phyloP scores from a whole-genome alignment of 345 rosid genomes.

The Arabidopsis arenosa region DNA sequence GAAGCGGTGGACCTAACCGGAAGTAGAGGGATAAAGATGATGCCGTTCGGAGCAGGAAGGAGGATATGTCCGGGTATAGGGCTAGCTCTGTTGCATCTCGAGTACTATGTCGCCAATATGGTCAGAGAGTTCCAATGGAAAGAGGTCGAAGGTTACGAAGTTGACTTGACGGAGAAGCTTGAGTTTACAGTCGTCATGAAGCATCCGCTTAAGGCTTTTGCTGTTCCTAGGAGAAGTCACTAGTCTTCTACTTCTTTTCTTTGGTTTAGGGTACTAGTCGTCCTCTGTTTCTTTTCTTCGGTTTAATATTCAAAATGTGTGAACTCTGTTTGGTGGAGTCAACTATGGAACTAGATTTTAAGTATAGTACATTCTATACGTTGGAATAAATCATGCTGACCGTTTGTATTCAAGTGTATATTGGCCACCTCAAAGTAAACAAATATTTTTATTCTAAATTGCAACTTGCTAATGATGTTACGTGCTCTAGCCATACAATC shows the following conservation, averaged over 20 bases:
- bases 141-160: constrained; percentile 32
- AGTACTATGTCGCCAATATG: constrained; percentile 50
- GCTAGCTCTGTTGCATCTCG: constrained; percentile 44
- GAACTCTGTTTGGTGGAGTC: background rate
- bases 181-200: constrained; percentile 45
- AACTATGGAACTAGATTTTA: background rate
- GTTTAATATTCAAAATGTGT: background rate
- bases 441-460: too few relatives aligned
- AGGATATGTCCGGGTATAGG: constrained; percentile 50
- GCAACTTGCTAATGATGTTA: too few relatives aligned
- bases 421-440: too few relatives aligned
- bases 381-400: too few relatives aligned
- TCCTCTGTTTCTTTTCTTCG: background rate
- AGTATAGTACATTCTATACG: background rate
- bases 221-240: constrained; percentile 31
- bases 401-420: too few relatives aligned
- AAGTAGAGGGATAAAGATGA: constrained; percentile 51
- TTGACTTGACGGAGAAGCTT: constrained; percentile 37
- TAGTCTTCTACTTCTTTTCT: background rate
- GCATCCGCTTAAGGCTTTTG: constrained; percentile 38
- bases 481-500: too few relatives aligned
- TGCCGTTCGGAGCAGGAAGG: constrained; percentile 53
- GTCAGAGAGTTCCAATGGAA: constrained; percentile 46
- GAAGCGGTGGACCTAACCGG: constrained; percentile 44
- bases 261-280: background rate